phyloP scores from a whole-genome alignment of 768 basidiomycete species.

The Lyophyllum semitale region DNA sequence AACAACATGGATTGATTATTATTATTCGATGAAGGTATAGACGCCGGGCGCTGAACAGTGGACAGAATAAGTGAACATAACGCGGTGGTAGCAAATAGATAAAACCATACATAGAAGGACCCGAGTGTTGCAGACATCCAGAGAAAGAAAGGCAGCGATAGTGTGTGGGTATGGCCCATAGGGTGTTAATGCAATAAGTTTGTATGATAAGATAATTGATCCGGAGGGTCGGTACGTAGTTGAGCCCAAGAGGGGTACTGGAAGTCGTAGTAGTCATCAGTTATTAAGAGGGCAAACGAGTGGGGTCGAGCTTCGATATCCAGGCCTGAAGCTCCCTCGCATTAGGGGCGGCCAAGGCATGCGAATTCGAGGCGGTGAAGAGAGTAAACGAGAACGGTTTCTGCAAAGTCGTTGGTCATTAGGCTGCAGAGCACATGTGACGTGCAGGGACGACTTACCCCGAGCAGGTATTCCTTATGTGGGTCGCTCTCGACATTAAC shows the following conservation, averaged over 20 bases:
- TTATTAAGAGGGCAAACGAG: conserved; percentile 52
- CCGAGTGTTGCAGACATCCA: conserved; percentile 10
- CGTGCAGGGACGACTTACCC: conserved; percentile 52
- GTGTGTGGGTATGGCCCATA: conserved; percentile 2
- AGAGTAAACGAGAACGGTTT: conserved; percentile 87
- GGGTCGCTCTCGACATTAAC: conserved; percentile 86
- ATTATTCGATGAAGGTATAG: conserved; percentile 12
- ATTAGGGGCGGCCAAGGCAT: conserved; percentile 82
- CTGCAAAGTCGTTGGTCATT: conserved; percentile 36
- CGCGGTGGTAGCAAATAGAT: conserved; percentile 7
- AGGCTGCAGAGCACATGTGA: background rate
- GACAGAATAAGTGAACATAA: conserved; percentile 6
- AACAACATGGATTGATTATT: conserved; percentile 6
- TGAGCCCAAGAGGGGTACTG: conserved; percentile 3
- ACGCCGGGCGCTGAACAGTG: background rate
- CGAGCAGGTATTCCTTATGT: conserved; percentile 84
- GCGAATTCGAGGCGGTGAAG: conserved; percentile 90
- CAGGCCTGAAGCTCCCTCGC: conserved; percentile 84
- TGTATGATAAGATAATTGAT: conserved; percentile 10
- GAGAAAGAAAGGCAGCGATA: conserved; percentile 5
- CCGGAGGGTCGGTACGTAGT: background rate
- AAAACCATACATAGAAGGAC: conserved; percentile 13
- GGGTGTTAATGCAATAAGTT: conserved; percentile 3
- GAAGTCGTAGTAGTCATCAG: conserved; percentile 6
- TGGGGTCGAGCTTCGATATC: conserved; percentile 84